These are phyloP conservation scores for Claviceps maximensis DNA, from an alignment of 2,329 filamentous ascomycete genomes.

Conservation along the genomic window DNA sequence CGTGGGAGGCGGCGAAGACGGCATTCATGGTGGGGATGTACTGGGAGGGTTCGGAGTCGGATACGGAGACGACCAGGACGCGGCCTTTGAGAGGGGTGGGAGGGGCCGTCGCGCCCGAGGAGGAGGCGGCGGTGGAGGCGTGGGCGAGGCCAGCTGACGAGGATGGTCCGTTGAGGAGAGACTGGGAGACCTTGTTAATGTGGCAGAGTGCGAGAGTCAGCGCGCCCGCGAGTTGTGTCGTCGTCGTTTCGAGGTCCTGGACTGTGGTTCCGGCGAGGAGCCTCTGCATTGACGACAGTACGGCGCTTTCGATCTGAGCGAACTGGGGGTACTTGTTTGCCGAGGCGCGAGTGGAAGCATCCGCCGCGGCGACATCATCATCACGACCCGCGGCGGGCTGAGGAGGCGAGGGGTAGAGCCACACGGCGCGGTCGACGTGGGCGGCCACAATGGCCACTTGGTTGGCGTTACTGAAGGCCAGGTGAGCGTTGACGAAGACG, in stretches of 20 bases:
- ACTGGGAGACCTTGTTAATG: conserved; percentile 70
- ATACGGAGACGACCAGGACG: conserved; percentile 83
- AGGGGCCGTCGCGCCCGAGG: conserved; percentile 18
- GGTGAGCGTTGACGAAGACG: conserved; percentile 92
- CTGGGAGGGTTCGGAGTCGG: conserved; percentile 69
- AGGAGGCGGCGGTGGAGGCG: conserved; percentile 10
- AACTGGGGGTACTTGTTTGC: conserved; percentile 94
- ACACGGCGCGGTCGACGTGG: conserved; percentile 73
- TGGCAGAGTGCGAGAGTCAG: conserved; percentile 79
- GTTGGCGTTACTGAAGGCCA: conserved; percentile 87
- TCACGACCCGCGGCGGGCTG: conserved; percentile 16
- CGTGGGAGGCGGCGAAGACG: conserved; percentile 86
- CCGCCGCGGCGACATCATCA: conserved; percentile 28
- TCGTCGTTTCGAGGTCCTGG: conserved; percentile 54
- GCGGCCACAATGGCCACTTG: conserved; percentile 85
- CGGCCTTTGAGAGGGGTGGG: conserved; percentile 34
- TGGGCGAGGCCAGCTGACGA: conserved; percentile 22
- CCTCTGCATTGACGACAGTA: conserved; percentile 59
- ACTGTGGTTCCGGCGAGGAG: conserved; percentile 58
- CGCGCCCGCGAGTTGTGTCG: conserved; percentile 81
- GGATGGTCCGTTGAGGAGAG: conserved; percentile 48
- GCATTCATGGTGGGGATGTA: conserved; percentile 99
- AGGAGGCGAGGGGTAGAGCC: conserved; percentile 62
- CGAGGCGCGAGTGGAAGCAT: conserved; percentile 23
- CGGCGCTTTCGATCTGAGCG: conserved; percentile 68